These are phyloP conservation scores for Daldinia decipiens DNA, from an alignment of 495 filamentous ascomycete genomes.

Conservation along the genomic window DNA sequence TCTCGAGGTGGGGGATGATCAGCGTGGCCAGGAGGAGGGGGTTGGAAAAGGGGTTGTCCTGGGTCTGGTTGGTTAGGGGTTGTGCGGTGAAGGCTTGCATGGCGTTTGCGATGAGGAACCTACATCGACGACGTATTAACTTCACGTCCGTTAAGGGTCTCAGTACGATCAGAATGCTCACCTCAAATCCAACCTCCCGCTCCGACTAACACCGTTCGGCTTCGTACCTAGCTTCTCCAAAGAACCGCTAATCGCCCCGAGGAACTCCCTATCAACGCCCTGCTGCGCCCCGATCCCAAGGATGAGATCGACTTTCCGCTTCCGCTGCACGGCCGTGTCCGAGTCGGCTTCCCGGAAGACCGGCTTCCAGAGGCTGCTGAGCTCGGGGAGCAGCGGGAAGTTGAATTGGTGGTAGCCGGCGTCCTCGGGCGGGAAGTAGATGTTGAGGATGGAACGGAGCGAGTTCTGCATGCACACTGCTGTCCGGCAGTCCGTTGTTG, in stretches of 20 bases:
- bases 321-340: conserved; percentile 28
- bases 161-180: conserved; percentile 25
- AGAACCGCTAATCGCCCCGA: conserved; percentile 48
- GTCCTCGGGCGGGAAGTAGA: conserved; percentile 51
- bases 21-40: conserved; percentile 55
- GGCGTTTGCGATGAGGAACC: conserved; percentile 58
- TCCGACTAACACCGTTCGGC: conserved; percentile 49
- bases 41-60: conserved; percentile 59
- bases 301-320: conserved; percentile 55
- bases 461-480: conserved; percentile 57
- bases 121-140: conserved; percentile 30
- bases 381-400: conserved; percentile 50
- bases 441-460: conserved; percentile 52
- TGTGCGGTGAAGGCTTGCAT: conserved; percentile 61
- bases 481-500: conserved; percentile 47
- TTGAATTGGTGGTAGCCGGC: conserved; percentile 51
- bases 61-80: conserved; percentile 54
- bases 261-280: conserved; percentile 51
- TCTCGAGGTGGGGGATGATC: conserved; percentile 59
- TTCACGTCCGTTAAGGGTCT: neutral
- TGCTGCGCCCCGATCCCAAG: conserved; percentile 56
- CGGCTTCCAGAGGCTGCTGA: conserved; percentile 54
- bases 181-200: conserved; percentile 57
- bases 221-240: conserved; percentile 57
- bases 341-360: conserved; percentile 50